Base-by-base conservation (phyloP, 352 stramenopile species). In the Globisporangium echinulatum region DNA sequence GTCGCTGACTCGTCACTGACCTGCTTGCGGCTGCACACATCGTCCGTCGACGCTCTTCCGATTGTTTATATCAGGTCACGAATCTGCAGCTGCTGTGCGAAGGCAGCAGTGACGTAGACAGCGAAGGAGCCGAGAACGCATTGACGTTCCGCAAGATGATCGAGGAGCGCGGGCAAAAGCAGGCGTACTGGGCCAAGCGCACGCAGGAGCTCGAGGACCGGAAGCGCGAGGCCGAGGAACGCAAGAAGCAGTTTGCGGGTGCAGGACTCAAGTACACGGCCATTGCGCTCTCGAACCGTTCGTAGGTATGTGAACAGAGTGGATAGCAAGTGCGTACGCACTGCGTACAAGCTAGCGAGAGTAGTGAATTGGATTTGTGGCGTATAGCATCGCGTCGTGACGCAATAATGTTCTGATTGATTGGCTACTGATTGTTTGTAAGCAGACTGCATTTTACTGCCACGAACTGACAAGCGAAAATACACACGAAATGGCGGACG, bases 251-350 rank as follows among this genome's bases (percentile, higher is more conserved):
- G 59, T 89, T 90, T 55, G 69, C 76, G 7, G 69, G 73, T 37
- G 71, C 69, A 6, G 84, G 84, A 5, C 88, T 92, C 74, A 93
- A 90, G 63, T 93, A 92, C 66, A 93, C 84, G 3, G 84, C 84
- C 5, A 70, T 90, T 40, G 84, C 84, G 43, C 87, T 93, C 72
- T 74, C 64, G 25, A 91, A 83, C 63, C 82, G 82, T 25, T 58
- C 75, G 14, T 70, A 69, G 44, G n/a, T 46, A 46, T 14, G 9
- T 46, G 14, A 14, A 46, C 42, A 46, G 42, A 46, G 42, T 14
- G 42, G 25, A 33, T 33, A 46, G 7, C 39, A 5, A 43, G 39
- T 43, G 39, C 39, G 11, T 43, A 11, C 7, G 39, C 39, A 43
- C 7, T 11, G 0, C 11, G 39, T 43, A 48, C 13, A 17, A 15